Percentiles rank a stretch among this genome's conserved stretches.
Conservation (phyloP, 192 early-diverging fungal genomes). For the Neocallimastix lanati region DNA sequence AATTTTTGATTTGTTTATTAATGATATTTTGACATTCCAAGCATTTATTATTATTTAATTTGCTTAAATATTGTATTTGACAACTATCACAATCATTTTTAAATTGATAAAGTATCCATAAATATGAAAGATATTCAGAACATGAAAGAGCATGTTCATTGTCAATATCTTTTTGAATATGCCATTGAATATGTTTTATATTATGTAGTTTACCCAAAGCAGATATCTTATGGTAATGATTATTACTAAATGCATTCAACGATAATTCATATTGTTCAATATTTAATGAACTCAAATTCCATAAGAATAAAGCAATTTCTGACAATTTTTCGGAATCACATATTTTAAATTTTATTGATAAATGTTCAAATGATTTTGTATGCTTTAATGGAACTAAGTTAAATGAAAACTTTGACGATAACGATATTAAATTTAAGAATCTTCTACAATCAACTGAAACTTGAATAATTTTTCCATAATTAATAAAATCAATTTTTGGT, state of each 20-base stretch:
- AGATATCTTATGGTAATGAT: background rate
- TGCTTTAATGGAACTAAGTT: background rate
- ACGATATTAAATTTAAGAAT: background rate
- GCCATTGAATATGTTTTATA: background rate
- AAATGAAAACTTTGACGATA: background rate
- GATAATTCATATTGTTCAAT: too few species aligned
- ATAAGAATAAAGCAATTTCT: background rate
- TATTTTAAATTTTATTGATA: background rate
- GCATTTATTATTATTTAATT: background rate
- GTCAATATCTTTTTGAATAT: background rate
- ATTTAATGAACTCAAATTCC: background rate
- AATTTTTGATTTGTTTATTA: background rate
- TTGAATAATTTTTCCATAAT: background rate
- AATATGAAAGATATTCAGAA: background rate
- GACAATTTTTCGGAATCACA: background rate
- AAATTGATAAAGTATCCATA: background rate
- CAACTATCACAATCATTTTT: background rate
- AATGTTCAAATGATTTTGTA: background rate
- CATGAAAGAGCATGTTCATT: background rate
- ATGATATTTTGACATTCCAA: background rate
- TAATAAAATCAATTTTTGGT: background rate
- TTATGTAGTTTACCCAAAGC: background rate
- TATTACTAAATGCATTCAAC: too few species aligned
- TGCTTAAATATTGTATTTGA: background rate
- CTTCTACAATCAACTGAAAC: background rate